phyloP scores from a whole-genome alignment of 371 early-diverging fungal genomes.

The Parasitella parasitica region DNA sequence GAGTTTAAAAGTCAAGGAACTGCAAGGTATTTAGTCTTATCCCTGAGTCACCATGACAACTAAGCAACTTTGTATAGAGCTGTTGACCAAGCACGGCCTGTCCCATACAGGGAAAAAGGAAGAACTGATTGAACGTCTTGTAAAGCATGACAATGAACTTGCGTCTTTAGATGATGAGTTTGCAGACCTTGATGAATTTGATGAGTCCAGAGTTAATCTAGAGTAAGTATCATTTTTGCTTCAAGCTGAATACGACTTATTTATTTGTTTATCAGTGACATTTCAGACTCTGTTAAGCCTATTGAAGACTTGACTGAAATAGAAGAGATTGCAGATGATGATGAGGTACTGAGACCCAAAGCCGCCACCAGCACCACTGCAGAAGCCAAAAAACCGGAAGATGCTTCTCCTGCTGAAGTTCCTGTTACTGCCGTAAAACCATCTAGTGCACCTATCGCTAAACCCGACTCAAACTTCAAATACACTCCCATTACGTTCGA shows the following conservation, averaged over 20 bases:
- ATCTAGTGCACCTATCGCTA: background rate
- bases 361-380: too few relatives aligned
- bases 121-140: constrained; percentile 62
- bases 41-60: background rate
- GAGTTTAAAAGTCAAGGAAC: constrained; percentile 62
- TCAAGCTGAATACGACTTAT: background rate
- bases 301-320: constrained; percentile 4
- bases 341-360: too few relatives aligned
- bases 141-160: constrained; percentile 54
- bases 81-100: constrained; percentile 57
- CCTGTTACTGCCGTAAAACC: background rate
- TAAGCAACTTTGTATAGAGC: constrained; percentile 27
- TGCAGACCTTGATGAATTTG: constrained; percentile 45
- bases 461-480: constrained; percentile 27
- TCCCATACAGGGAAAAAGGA: constrained; percentile 68
- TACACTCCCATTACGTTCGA: constrained; percentile 48
- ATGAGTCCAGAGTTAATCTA: constrained; percentile 32
- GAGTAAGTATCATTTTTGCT: constrained; percentile 10
- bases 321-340: constrained; percentile 4
- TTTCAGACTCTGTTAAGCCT: constrained; percentile 1
- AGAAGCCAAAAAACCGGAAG: background rate
- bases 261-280: background rate
- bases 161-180: constrained; percentile 48
- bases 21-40: constrained; percentile 43
- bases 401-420: constrained; percentile 13